Conservation (phyloP, 345 rosid species). For the Cardamine resedifolia region DNA sequence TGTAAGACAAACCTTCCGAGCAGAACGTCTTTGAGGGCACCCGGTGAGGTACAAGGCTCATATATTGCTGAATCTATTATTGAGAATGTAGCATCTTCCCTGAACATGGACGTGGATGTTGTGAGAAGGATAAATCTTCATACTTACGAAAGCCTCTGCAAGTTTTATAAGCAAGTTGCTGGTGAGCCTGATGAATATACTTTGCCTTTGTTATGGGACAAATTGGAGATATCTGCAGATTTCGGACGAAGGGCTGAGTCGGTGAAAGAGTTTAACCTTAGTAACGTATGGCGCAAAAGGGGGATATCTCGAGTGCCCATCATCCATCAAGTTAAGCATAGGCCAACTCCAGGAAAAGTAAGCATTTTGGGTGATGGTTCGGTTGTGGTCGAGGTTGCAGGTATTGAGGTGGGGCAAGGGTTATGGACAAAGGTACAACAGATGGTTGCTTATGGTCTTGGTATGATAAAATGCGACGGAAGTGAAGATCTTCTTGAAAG, state of each 20-base stretch:
- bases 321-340: slow-evolving; percentile 40
- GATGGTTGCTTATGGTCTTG: slow-evolving; percentile 76
- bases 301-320: slow-evolving; percentile 81
- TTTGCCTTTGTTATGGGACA: slow-evolving; percentile 72
- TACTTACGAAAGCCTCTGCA: slow-evolving; percentile 50
- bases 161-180: slow-evolving; percentile 45
- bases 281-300: slow-evolving; percentile 60
- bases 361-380: slow-evolving; percentile 84
- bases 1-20: slow-evolving; percentile 80
- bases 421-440: slow-evolving; percentile 94
- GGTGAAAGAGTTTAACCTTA: slow-evolving; percentile 56
- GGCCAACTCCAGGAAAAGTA: slow-evolving; percentile 75
- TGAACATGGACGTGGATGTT: slow-evolving; percentile 64
- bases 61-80: slow-evolving; percentile 77
- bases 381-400: slow-evolving; percentile 84
- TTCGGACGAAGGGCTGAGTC: slow-evolving; percentile 47
- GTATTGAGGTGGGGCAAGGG: slow-evolving; percentile 90
- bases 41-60: slow-evolving; percentile 85
- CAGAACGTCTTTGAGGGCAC: slow-evolving; percentile 79
- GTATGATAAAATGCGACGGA: slow-evolving; percentile 53
- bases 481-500: slow-evolving; percentile 53
- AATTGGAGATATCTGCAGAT: slow-evolving; percentile 52
- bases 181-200: slow-evolving; percentile 76
- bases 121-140: slow-evolving; percentile 70
- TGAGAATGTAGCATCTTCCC: slow-evolving; percentile 74